Base-by-base conservation (phyloP, 139 green algal species). In the Ettlia oleoabundans region DNA sequence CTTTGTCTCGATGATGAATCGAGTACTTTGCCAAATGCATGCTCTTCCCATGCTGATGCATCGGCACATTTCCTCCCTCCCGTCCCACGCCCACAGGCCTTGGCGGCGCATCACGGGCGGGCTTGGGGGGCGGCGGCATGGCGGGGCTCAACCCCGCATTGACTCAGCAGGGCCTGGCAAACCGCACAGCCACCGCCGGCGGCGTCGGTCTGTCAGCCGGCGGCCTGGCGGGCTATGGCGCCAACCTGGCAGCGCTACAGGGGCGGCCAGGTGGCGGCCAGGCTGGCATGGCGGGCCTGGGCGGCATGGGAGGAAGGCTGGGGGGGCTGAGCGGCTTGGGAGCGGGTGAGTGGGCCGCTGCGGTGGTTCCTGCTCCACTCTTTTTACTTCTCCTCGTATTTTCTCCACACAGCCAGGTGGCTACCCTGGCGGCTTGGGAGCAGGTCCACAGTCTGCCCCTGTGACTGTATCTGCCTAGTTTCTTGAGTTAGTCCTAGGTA, bases 141-240 rank as follows among this genome's bases (percentile, higher is more conserved):
- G 64, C 43, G 2, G 77, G 63, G 40, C 77, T 82, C 30, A 82
- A 75, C 63, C 42, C 77, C 5, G 63, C 77, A 32, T 43, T 82
- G 22, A 71, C 76, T 15, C 80, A 86, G 76, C 76, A 79, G 58
- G 80, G 80, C 42, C 70, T 86, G 65, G 79, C 80, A 43, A 78
- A 78, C 71, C 71, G 71, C 4, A 8, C 43, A 8, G 71, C 71
- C 0, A 43, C 40, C 71, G 69, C 42, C 22, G 71, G 71, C 47
- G 71, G 71, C 71, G 33, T 78, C 19, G 71, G 71, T 21, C 43
- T 80, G 21, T 55, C 55, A 4, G 26, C 37, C 0, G 74, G 53
- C 53, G 38, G 74, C 24, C 26, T 80, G 4, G 69, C 65, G 8
- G 74, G 74, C 26, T 76, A 73, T 63, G 42, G 68, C 24, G 80